phyloP scores from a whole-genome alignment of 257 asterid genomes.

The Plantago elongata region DNA sequence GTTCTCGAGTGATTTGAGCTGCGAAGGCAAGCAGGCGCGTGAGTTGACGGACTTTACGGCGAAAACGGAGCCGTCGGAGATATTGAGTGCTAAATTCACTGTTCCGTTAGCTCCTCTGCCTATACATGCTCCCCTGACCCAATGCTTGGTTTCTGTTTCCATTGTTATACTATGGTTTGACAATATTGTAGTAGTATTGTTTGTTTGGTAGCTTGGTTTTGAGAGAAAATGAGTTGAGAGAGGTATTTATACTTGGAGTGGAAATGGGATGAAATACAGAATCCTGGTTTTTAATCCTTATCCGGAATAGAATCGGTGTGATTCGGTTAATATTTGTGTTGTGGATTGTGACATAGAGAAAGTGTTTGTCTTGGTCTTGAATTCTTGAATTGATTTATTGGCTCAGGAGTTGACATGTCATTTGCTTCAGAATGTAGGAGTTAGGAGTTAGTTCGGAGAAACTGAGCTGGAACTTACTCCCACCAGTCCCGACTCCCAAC shows the following conservation, averaged over 20 bases:
- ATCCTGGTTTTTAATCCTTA: conserved; percentile 34
- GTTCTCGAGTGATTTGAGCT: conserved; percentile 40
- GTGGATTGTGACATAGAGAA: conserved; percentile 16
- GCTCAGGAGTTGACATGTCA: conserved; percentile 17
- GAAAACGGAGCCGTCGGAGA: conserved; percentile 28
- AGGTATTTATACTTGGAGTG: conserved; percentile 2
- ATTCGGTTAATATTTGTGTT: conserved; percentile 20
- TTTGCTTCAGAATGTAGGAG: not conserved
- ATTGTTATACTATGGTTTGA: not conserved
- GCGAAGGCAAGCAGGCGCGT: conserved; percentile 26
- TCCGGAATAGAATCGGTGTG: conserved; percentile 32
- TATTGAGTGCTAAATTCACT: conserved; percentile 33
- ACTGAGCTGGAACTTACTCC: not conserved
- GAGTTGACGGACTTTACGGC: conserved; percentile 52
- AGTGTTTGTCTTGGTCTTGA: conserved; percentile 9
- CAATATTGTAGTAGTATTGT: not conserved
- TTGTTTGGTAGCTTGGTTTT: not conserved
- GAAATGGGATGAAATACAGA: not conserved
- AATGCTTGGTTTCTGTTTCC: conserved; percentile 10
- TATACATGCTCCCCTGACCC: conserved; percentile 42
- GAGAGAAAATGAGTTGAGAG: not conserved
- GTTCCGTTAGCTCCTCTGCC: conserved; percentile 56
- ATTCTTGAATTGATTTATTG: conserved; percentile 8
- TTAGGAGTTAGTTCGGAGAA: not conserved
- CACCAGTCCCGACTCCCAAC: no score